Percentiles rank a stretch among this genome's conserved stretches.
These are phyloP conservation scores for Sporothrix brasiliensis DNA, from an alignment of 2,329 filamentous ascomycete species.

Conservation along the genomic window DNA sequence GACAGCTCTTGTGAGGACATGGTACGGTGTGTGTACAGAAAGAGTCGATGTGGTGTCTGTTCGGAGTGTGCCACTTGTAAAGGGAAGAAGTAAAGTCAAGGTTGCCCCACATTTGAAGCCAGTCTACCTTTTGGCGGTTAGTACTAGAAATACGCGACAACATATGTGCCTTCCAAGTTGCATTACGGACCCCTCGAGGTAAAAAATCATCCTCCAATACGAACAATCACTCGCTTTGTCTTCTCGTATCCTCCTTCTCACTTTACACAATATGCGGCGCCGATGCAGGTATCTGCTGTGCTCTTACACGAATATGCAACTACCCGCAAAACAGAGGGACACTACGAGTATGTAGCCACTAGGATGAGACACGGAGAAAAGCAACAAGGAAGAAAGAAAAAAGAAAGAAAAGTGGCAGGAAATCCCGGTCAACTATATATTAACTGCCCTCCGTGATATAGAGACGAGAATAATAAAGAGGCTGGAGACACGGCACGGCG, in stretches of 20 bases:
- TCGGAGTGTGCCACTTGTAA: background rate
- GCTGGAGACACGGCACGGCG: constrained; percentile 7
- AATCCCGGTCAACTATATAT: constrained; percentile 13
- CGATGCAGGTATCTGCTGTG: background rate
- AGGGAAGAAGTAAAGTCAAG: background rate
- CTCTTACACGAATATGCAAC: constrained; percentile 20
- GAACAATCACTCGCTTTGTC: too few relatives aligned
- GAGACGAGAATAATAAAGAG: background rate
- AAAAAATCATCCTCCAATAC: too few relatives aligned
- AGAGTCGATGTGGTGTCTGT: background rate
- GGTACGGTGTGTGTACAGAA: too few relatives aligned
- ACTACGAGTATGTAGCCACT: background rate
- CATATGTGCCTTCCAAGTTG: background rate
- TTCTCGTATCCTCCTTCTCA: background rate
- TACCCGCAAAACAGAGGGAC: background rate
- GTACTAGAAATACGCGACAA: background rate
- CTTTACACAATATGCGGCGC: background rate
- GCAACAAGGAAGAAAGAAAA: background rate
- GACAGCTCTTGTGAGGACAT: constrained; percentile 52
- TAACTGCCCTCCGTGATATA: background rate
- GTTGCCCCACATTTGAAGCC: constrained; percentile 10
- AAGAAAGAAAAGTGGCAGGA: background rate
- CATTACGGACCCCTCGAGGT: background rate
- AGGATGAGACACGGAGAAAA: background rate
- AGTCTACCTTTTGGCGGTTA: constrained; percentile 22